These are phyloP conservation scores for Alternaria triticina DNA, from an alignment of 2,329 filamentous ascomycete genomes.

Conservation along the genomic window DNA sequence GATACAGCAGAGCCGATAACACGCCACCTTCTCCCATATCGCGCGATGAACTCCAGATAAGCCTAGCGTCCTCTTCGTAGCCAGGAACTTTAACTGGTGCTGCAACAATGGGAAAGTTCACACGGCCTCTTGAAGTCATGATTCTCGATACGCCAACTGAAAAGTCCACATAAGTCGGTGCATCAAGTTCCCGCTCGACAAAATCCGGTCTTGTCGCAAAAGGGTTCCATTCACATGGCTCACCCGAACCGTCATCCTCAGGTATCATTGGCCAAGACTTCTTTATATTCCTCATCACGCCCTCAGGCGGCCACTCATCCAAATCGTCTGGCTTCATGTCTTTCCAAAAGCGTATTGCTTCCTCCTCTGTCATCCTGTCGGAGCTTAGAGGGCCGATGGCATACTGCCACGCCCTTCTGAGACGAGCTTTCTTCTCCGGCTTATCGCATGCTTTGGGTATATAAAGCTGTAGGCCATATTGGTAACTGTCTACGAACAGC, in stretches of 20 bases:
- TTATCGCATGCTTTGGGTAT: conserved; percentile 13
- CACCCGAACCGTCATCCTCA: conserved; percentile 13
- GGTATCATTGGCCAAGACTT: conserved; percentile 26
- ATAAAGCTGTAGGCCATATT: conserved; percentile 33
- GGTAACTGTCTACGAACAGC: conserved; percentile 44
- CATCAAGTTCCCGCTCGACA: conserved; percentile 14
- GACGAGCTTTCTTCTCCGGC: conserved; percentile 19
- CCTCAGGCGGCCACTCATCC: background rate
- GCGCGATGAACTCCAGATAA: conserved; percentile 18
- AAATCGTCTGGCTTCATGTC: background rate
- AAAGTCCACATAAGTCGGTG: conserved; percentile 34
- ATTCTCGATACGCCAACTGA: background rate
- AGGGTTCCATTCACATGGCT: conserved; percentile 37
- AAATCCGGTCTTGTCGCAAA: conserved; percentile 16
- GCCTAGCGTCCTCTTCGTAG: background rate
- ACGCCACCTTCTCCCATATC: conserved; percentile 41
- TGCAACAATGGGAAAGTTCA: background rate
- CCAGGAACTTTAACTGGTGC: conserved; percentile 6
- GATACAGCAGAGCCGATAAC: conserved; percentile 41
- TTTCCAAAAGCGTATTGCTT: conserved; percentile 42
- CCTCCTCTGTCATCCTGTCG: conserved; percentile 32
- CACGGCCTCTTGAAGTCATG: background rate
- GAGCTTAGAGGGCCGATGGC: conserved; percentile 33
- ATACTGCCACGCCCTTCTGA: conserved; percentile 36
- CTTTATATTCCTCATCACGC: background rate